A percentile compares a stretch with the other conserved stretches of the same genome.
Conservation (phyloP, 2,329 filamentous ascomycete genomes). For the Clarireedia homoeocarpa region DNA sequence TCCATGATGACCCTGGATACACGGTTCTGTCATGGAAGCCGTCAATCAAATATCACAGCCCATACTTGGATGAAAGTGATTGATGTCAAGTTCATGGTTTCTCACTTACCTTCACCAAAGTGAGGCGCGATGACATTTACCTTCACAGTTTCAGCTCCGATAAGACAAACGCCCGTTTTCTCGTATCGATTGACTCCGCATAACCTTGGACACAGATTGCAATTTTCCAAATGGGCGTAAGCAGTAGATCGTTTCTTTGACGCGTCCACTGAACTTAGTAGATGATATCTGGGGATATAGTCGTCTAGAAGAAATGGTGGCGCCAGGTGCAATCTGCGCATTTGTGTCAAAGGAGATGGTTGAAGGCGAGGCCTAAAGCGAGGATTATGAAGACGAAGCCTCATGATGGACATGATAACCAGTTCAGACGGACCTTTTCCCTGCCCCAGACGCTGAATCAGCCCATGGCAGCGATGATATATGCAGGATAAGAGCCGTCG, state of each 20-base stretch:
- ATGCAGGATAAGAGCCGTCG: no score
- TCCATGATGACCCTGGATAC: conserved; percentile 74
- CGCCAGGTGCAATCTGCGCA: conserved; percentile 40
- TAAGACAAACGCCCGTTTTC: conserved; percentile 68
- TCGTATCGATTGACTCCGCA: conserved; percentile 79
- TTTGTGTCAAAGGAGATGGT: neutral
- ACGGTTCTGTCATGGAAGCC: conserved; percentile 47
- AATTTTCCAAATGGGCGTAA: conserved; percentile 68
- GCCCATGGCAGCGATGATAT: neutral
- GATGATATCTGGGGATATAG: conserved; percentile 66
- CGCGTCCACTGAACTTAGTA: conserved; percentile 58
- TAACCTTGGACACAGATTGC: conserved; percentile 71
- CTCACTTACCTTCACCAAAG: conserved; percentile 60
- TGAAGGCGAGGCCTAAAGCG: neutral
- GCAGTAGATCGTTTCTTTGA: conserved; percentile 66
- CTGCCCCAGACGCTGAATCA: neutral
- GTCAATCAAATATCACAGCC: conserved; percentile 1
- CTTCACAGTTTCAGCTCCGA: conserved; percentile 64
- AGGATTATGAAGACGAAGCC: neutral
- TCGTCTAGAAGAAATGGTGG: conserved; percentile 65
- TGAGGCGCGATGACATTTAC: conserved; percentile 82
- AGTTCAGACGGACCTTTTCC: no score
- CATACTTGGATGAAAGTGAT: neutral
- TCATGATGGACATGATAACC: neutral
- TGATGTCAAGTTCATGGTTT: neutral